Conservation (phyloP, 2,329 filamentous ascomycete species). For the Hypoxylon sp. region DNA sequence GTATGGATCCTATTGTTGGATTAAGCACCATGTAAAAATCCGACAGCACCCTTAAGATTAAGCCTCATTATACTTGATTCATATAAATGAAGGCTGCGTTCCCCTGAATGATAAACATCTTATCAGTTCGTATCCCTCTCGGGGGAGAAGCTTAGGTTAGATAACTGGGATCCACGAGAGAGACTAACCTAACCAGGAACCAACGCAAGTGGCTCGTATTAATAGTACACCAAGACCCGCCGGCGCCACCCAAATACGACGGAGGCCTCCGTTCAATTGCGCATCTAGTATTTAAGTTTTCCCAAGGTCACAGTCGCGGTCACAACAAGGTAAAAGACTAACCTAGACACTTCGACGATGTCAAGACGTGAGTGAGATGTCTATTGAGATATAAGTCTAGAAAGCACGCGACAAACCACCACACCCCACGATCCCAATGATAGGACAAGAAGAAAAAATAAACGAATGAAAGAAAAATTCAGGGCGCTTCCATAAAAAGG, state of each 20-base stretch:
- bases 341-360: conserved; percentile 1
- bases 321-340: conserved; percentile 1
- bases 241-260: conserved; percentile 12
- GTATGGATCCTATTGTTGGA: neutral
- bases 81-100: neutral
- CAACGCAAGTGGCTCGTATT: conserved; percentile 12
- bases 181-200: neutral
- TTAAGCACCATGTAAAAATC: neutral
- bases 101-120: neutral
- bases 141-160: neutral
- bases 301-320: neutral
- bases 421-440: conserved; percentile 21
- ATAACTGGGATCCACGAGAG: neutral
- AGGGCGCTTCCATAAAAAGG: conserved; percentile 17
- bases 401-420: conserved; percentile 31
- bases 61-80: neutral
- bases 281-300: conserved; percentile 17
- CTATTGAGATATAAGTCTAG: conserved; percentile 37
- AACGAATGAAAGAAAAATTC: conserved; percentile 7
- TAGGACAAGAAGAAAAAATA: conserved; percentile 15
- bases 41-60: neutral
- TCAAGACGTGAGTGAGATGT: conserved; percentile 25
- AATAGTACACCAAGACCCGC: conserved; percentile 22
- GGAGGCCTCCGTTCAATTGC: conserved; percentile 21
- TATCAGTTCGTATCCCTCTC: no score